Percentiles rank a stretch among this genome's conserved stretches.
Evolutionary conservation across 2,329 filamentous ascomycete genomes (phyloP).

Genomic region (Arthroderma sp.): DNA sequence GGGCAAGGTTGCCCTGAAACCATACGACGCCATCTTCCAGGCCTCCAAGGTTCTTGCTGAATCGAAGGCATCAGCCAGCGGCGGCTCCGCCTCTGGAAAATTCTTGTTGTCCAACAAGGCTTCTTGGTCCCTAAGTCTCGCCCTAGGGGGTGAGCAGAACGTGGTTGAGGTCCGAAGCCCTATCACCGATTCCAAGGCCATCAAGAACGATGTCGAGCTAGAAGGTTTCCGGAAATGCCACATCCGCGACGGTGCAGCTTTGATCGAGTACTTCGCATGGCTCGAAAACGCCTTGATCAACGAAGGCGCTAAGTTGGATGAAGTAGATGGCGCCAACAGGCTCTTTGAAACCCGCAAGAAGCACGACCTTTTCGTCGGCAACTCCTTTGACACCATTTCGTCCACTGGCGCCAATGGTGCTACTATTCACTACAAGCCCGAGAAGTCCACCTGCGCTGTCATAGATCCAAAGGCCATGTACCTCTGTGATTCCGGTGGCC

Average conservation of each 20-base stretch:
- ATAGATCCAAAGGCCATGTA: slow-evolving; percentile 83
- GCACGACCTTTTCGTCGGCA: slow-evolving; percentile 65
- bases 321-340: slow-evolving; percentile 85
- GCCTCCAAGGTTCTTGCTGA: slow-evolving; percentile 58
- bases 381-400: slow-evolving; percentile 93
- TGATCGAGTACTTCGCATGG: slow-evolving; percentile 93
- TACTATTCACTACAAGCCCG: slow-evolving; percentile 89
- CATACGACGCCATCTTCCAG: slow-evolving; percentile 69
- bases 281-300: slow-evolving; percentile 74
- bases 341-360: slow-evolving; percentile 53
- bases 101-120: slow-evolving; percentile 79
- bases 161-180: slow-evolving; percentile 82
- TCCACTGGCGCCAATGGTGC: slow-evolving; percentile 87
- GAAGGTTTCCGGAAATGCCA: slow-evolving; percentile 91
- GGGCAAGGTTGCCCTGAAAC: slow-evolving; percentile 59
- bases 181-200: slow-evolving; percentile 77
- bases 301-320: slow-evolving; percentile 64
- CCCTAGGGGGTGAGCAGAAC: slow-evolving; percentile 70
- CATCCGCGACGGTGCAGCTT: slow-evolving; percentile 78
- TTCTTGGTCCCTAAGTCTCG: slow-evolving; percentile 83
- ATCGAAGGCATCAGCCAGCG: slow-evolving; percentile 26
- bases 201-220: slow-evolving; percentile 85
- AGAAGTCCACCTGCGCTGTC: slow-evolving; percentile 64
- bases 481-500: slow-evolving; percentile 93
- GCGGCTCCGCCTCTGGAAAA: slow-evolving; percentile 39